These are phyloP conservation scores for Aphanomyces astaci DNA, from an alignment of 352 stramenopile genomes.

Conservation along the genomic window DNA sequence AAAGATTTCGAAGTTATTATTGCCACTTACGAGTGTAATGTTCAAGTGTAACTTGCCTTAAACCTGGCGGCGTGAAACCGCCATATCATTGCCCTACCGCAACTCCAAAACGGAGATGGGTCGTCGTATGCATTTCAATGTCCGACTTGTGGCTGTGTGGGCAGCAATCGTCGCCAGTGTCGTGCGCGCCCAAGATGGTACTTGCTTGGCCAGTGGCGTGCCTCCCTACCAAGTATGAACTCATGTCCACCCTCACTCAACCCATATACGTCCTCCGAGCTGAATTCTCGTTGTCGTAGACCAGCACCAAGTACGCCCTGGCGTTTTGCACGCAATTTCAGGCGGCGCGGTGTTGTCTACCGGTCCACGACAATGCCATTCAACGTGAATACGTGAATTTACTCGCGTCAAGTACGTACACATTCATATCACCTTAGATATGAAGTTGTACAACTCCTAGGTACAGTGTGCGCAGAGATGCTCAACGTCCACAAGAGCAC, in stretches of 20 bases:
- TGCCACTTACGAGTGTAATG: no score
- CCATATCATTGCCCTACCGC: no score
- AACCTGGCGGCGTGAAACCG: no score
- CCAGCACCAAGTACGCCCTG: slow-evolving; percentile 1
- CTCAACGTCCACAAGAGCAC: slow-evolving; percentile 3
- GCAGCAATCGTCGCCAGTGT: neutral
- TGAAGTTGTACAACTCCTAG: neutral
- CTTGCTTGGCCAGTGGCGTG: neutral
- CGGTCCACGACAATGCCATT: slow-evolving; percentile 13
- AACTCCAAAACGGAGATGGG: no score
- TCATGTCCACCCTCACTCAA: neutral
- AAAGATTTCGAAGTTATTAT: no score
- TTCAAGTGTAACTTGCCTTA: no score
- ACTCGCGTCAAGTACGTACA: neutral
- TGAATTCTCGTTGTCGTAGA: neutral
- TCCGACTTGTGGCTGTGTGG: no score
- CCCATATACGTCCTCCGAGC: no score
- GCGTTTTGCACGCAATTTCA: slow-evolving; percentile 5
- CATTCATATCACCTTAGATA: neutral
- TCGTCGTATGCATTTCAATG: no score
- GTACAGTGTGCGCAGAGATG: neutral
- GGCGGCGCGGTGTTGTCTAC: slow-evolving; percentile 1
- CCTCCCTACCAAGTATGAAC: neutral
- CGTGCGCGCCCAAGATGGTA: neutral
- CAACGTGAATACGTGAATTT: neutral